Evolutionary conservation across 768 basidiomycete genomes (phyloP), one percentile per base, ranked within the genome.

Genomic region (Agaricus blazei): DNA sequence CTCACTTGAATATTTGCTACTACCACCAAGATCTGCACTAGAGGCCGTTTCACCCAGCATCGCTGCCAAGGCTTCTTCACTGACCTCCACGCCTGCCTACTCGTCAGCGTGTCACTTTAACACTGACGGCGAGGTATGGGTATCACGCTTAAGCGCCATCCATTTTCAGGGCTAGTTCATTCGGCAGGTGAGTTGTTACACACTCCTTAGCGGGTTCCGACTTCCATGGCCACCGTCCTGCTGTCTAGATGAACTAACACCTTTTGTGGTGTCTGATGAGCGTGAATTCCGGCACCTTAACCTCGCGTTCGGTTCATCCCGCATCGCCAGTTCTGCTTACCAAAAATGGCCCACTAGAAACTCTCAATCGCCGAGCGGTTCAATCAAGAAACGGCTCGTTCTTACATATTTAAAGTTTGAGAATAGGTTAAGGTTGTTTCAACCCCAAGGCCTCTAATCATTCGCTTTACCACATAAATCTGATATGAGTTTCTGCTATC

Each of bases 161-260:
- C 84, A 87, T 87, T 87, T 87, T 87, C 82, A 87, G 84, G 85
- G 85, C 85, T 85, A 87, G 85, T 87, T 86, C 80, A 84, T 88
- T 88, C 84, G 82, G 31, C 31, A 31, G 19, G 31, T 31, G 31
- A 31, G 31, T 31, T 31, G 31, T 31, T 31, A 31, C 31, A 31
- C 31, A 31, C 82, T 85, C 83, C 84, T 85, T 85, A 85, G 84
- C 82, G 81, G 84, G 72, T 85, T 85, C 81, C 78, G 81, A 86
- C 85, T 85, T 87, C 84, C 83, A 86, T 87, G 84, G 81, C 84
- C 84, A 87, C 85, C 81, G 80, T 86, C 84, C 84, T 85, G 85
- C 84, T 87, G 85, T 87, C 82, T 86, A 81, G 80, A 86, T 31
- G 19, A 31, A 31, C 84, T 83, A 84, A 86, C 85, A 83, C 85